These are phyloP conservation scores for Auricularia sp. DNA, from an alignment of 768 basidiomycete species.

Conservation along the genomic window DNA sequence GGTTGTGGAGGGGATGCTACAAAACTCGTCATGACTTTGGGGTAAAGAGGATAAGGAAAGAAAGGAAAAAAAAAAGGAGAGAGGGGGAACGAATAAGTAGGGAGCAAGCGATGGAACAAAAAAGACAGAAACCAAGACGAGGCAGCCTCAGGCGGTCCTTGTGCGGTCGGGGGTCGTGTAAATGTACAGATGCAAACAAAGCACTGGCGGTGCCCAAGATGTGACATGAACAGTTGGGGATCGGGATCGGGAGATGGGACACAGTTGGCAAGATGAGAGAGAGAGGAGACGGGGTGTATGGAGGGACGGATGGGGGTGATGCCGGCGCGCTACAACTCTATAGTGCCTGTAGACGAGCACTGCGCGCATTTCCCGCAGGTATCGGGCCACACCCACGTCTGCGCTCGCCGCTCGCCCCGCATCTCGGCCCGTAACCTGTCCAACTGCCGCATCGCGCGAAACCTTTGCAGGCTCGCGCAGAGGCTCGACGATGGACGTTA, in stretches of 20 bases:
- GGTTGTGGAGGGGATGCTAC: background rate
- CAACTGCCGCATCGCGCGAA: conserved; percentile 54
- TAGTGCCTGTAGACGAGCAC: background rate
- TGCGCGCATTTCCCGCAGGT: background rate
- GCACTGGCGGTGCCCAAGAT: background rate
- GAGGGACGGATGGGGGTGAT: background rate
- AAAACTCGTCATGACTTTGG: background rate
- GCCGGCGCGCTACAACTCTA: background rate
- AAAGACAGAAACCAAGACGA: background rate
- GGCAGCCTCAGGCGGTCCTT: background rate
- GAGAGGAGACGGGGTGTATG: background rate
- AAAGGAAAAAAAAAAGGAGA: background rate
- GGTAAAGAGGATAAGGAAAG: background rate
- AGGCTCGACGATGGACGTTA: conserved; percentile 13
- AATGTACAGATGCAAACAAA: background rate
- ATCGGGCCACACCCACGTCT: background rate
- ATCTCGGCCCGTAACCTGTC: conserved; percentile 51
- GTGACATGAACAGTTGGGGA: background rate
- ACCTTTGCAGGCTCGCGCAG: conserved; percentile 33
- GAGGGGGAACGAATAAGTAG: background rate
- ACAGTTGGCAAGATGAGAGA: background rate
- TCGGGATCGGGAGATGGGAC: background rate
- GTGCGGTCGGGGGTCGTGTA: background rate
- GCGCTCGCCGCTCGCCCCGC: conserved; percentile 23
- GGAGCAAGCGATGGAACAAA: background rate